A percentile compares a stretch with the other conserved stretches of the same genome.
These are phyloP conservation scores for Mollisiaceae sp. DNA, from an alignment of 2,329 filamentous ascomycete species.

Conservation along the genomic window DNA sequence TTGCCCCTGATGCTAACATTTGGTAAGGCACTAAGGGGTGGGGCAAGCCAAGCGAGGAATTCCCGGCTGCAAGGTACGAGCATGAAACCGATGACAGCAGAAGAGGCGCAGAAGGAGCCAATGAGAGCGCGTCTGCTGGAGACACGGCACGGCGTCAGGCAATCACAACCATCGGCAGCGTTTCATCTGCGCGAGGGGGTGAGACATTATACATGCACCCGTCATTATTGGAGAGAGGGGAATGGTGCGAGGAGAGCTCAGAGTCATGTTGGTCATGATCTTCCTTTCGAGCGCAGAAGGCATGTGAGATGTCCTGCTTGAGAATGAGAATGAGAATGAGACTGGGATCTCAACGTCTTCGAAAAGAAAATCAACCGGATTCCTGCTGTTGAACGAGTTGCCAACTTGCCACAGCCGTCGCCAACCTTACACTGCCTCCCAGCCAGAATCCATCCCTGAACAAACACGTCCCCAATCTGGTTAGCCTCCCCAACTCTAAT, in stretches of 20 bases:
- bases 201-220: background rate
- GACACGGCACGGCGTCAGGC: background rate
- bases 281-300: too few relatives aligned
- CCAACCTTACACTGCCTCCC: background rate
- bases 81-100: background rate
- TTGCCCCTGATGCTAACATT: constrained; percentile 3
- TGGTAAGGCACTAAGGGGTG: background rate
- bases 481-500: background rate
- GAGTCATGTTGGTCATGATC: background rate
- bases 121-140: background rate
- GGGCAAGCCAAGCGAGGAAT: constrained; percentile 4
- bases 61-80: constrained; percentile 3
- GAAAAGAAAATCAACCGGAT: background rate
- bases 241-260: background rate
- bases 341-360: background rate
- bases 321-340: background rate
- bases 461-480: too few relatives aligned
- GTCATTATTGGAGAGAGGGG: constrained; percentile 1
- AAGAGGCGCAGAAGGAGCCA: background rate
- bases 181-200: constrained; percentile 1
- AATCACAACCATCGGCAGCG: background rate
- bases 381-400: background rate
- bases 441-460: background rate
- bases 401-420: background rate
- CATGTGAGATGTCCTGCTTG: background rate